These are phyloP conservation scores for Pseudogymnoascus sp. DNA, from an alignment of 2,329 filamentous ascomycete species.

Conservation along the genomic window DNA sequence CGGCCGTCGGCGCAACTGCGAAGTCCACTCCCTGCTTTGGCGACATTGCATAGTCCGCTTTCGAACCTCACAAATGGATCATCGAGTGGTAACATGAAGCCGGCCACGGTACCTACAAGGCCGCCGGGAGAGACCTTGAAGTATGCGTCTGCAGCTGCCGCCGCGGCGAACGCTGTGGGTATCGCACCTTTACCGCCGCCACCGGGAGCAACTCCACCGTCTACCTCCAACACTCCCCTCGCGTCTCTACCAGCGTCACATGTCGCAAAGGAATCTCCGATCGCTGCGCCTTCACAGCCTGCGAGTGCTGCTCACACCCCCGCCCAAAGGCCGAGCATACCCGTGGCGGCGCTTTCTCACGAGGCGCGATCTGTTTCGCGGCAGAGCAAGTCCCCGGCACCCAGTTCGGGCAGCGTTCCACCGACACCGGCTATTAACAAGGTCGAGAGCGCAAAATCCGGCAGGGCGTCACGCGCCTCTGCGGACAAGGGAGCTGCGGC, in stretches of 20 bases:
- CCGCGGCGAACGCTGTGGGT: slow-evolving; percentile 84
- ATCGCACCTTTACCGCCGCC: slow-evolving; percentile 91
- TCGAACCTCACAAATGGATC: slow-evolving; percentile 53
- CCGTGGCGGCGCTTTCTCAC: slow-evolving; percentile 31
- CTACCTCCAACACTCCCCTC: slow-evolving; percentile 33
- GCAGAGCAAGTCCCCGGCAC: slow-evolving; percentile 45
- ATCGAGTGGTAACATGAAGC: slow-evolving; percentile 71
- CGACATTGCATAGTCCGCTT: slow-evolving; percentile 74
- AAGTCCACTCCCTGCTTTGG: slow-evolving; percentile 85
- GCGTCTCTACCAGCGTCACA: slow-evolving; percentile 38
- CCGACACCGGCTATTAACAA: slow-evolving; percentile 41
- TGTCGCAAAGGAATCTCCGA: slow-evolving; percentile 51
- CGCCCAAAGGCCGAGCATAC: slow-evolving; percentile 31
- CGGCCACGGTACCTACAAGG: slow-evolving; percentile 75
- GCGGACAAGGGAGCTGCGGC: slow-evolving; percentile 25
- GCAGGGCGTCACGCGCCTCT: slow-evolving; percentile 18
- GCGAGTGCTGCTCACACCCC: slow-evolving; percentile 27
- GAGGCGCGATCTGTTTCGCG: slow-evolving; percentile 30
- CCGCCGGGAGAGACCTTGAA: slow-evolving; percentile 86
- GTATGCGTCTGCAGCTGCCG: slow-evolving; percentile 92
- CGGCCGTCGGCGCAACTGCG: slow-evolving; percentile 86
- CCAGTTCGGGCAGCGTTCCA: slow-evolving; percentile 37
- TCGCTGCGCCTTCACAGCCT: slow-evolving; percentile 41
- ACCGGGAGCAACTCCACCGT: slow-evolving; percentile 53
- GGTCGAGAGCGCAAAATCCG: slow-evolving; percentile 29